A percentile compares a stretch with the other conserved stretches of the same genome.
Conservation (phyloP, 257 asterid species). For the Lithospermum erythrorhizon region DNA sequence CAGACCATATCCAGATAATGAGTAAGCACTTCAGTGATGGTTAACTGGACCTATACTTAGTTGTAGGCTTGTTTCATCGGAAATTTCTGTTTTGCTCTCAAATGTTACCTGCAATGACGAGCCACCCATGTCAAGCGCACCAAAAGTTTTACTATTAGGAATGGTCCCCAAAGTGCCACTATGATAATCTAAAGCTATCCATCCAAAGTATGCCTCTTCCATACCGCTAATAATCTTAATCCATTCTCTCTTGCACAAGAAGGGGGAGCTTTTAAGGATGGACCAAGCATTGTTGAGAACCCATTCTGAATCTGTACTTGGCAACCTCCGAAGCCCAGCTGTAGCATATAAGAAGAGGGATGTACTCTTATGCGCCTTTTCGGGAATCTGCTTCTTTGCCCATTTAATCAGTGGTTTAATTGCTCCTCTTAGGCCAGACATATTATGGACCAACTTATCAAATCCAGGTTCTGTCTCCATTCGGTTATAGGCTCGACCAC, state of each 20-base stretch:
- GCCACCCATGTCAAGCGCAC: slow-evolving; percentile 97
- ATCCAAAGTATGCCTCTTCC: slow-evolving; percentile 96
- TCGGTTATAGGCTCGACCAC: slow-evolving; percentile 85
- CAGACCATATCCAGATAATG: slow-evolving; percentile 85
- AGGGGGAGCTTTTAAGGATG: slow-evolving; percentile 54
- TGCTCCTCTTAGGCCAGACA: slow-evolving; percentile 56
- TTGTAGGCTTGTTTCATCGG: slow-evolving; percentile 52
- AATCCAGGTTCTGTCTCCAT: slow-evolving; percentile 99
- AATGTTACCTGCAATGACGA: slow-evolving; percentile 92
- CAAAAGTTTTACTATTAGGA: slow-evolving; percentile 73
- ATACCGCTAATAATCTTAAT: slow-evolving; percentile 70
- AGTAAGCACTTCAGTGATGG: slow-evolving; percentile 82
- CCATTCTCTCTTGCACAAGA: slow-evolving; percentile 87
- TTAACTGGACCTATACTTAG: slow-evolving; percentile 66
- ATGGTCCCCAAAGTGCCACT: slow-evolving; percentile 62
- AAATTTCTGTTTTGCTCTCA: slow-evolving; percentile 40
- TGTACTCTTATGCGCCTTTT: too few species aligned
- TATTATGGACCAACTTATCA: slow-evolving; percentile 78
- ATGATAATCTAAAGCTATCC: slow-evolving; percentile 87
- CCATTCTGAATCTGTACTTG: slow-evolving; percentile 83
- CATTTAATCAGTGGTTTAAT: slow-evolving; percentile 67
- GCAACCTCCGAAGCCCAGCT: slow-evolving; percentile 93
- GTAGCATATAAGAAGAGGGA: slow-evolving; percentile 91
- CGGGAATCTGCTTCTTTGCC: too few species aligned
- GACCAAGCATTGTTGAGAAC: slow-evolving; percentile 82